Base-by-base conservation (phyloP, 768 basidiomycete genomes). In the Brasilioporus rufonigricans region DNA sequence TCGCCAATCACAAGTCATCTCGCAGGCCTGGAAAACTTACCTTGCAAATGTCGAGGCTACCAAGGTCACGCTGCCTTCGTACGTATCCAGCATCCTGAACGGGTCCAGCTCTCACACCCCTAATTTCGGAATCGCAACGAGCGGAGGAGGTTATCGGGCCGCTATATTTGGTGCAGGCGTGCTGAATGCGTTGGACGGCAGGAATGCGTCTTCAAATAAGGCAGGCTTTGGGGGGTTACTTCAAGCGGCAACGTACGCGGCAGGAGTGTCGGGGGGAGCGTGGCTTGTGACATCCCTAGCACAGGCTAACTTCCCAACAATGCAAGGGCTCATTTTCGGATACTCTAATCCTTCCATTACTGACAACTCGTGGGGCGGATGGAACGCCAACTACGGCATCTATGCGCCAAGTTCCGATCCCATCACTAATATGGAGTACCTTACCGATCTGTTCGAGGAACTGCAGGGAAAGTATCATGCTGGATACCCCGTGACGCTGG, bases 111-210 rank as follows among this genome's bases (percentile, higher is more conserved):
- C 54, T 1, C 47, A 66, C 14, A 55, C 65, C 0, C 78, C 78
- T 3, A 73, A 60, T n/a, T 61, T 82, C 6, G 80, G 75, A 0
- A 78, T 84, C 48, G 82, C 83, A 0, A 65, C 76, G 23, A 80
- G 78, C 27, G 85, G 85, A 14, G 85, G 85, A 9, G 79, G 82
- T 0, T 77, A 80, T 46, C 69, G 84, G 14, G 85, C 84, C 0
- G 80, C 81, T 5, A 71, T 81, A 8, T 79, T 77, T 48, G 78
- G 77, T 39, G 83, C 79, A 4, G 84, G 81, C 1, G 73, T 82
- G 19, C 59, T 80, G 45, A 73, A 72, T n/a, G 73, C 77, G 1
- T 58, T 82, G 39, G 81, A 86, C 60, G 79, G 71, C 36, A 67
- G 80, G 26, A 84, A 83, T 48, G 40, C 65, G 1, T 73, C 81